phyloP scores from a whole-genome alignment of 352 stramenopile genomes.

The Aphanomyces stellatus region DNA sequence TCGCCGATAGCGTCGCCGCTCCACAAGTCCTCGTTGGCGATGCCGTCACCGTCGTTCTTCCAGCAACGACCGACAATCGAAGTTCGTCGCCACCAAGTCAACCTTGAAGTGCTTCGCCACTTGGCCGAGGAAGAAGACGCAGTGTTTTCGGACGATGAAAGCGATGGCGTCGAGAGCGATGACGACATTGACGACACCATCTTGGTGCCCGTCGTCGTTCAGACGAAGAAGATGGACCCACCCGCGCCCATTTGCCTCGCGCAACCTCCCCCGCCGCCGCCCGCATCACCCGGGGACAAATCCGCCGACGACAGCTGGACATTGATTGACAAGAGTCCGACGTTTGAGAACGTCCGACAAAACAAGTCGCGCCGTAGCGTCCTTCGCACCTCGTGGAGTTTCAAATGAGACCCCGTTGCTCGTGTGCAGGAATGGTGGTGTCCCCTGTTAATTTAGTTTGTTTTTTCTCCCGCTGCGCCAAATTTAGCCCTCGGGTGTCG shows the following conservation, averaged over 20 bases:
- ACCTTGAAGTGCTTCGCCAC: neutral
- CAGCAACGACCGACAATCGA: neutral
- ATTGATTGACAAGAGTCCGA: slow-evolving; percentile 5
- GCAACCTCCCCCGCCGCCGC: too few species aligned
- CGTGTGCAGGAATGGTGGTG: too few species aligned
- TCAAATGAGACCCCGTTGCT: neutral
- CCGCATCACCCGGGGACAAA: neutral
- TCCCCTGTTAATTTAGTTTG: neutral
- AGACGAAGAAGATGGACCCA: too few species aligned
- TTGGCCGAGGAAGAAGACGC: neutral
- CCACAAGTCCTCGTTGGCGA: neutral
- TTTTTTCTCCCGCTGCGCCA: neutral
- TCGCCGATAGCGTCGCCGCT: neutral
- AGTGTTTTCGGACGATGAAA: slow-evolving; percentile 6
- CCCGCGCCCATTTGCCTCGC: too few species aligned
- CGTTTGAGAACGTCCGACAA: neutral
- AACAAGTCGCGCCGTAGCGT: neutral
- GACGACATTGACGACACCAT: neutral
- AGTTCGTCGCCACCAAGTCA: neutral
- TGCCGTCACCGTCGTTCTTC: neutral
- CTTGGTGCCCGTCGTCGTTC: neutral
- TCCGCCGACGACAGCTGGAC: neutral
- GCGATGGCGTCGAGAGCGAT: slow-evolving; percentile 6
- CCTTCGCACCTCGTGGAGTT: too few species aligned
- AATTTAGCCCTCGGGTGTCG: too few species aligned